Evolutionary conservation across 192 early-diverging fungal species (phyloP).

Genomic region (Entomortierella lignicola): DNA sequence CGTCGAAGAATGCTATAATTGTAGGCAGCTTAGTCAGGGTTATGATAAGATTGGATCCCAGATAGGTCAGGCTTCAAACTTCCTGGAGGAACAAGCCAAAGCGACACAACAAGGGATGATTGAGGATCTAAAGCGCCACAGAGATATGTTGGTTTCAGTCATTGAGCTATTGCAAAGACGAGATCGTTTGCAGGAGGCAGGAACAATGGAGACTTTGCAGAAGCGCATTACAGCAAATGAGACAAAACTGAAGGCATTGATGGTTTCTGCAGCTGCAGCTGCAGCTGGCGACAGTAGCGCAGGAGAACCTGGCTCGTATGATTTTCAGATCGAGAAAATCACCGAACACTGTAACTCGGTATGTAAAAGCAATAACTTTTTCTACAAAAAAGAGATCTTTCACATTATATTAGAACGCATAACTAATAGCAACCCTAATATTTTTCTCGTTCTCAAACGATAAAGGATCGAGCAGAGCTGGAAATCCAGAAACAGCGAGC

Average conservation of each 20-base stretch:
- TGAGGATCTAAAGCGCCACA: constrained; percentile 72
- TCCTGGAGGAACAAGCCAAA: constrained; percentile 51
- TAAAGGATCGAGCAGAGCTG: constrained; percentile 65
- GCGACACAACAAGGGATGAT: constrained; percentile 65
- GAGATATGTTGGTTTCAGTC: constrained; percentile 70
- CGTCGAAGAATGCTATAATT: constrained; percentile 64
- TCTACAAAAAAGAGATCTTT: not conserved
- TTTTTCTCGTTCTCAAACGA: not conserved
- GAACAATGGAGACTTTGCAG: constrained; percentile 58
- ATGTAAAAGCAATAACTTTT: not conserved
- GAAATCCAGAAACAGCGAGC: constrained; percentile 53
- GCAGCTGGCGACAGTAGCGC: not conserved
- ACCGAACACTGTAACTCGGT: constrained; percentile 5
- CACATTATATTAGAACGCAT: not conserved
- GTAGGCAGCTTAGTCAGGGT: constrained; percentile 58
- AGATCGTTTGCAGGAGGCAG: constrained; percentile 49
- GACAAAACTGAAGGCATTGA: constrained; percentile 44
- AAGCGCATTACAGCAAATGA: constrained; percentile 62
- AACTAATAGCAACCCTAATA: not conserved
- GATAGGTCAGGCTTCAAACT: constrained; percentile 28
- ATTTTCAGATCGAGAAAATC: constrained; percentile 28
- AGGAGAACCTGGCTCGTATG: constrained; percentile 14
- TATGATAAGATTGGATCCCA: constrained; percentile 47
- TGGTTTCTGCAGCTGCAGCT: constrained; percentile 4
- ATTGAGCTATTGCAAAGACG: constrained; percentile 65